Evolutionary conservation across 345 rosid species (phyloP).

Genomic region (Conringia planisiliqua): DNA sequence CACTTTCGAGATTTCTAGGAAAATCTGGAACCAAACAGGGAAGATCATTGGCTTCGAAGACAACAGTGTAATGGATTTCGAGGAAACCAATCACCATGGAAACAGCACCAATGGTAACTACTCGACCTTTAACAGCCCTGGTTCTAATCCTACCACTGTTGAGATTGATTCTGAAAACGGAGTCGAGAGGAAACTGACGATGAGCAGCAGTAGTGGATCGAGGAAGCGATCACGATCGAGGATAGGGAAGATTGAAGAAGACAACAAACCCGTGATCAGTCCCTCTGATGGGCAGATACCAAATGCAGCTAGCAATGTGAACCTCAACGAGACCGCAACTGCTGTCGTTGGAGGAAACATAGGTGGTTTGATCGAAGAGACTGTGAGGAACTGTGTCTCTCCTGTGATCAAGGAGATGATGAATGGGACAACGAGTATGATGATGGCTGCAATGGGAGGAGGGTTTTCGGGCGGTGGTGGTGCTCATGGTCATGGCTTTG

Average conservation of each 20-base stretch:
- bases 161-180: slow-evolving; percentile 44
- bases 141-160: slow-evolving; percentile 11
- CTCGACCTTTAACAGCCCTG: slow-evolving; percentile 25
- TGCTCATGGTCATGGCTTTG: slow-evolving; percentile 33
- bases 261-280: slow-evolving; percentile 32
- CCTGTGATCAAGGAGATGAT: slow-evolving; percentile 55
- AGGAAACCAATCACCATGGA: slow-evolving; percentile 44
- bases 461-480: slow-evolving; percentile 18
- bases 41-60: slow-evolving; percentile 49
- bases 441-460: slow-evolving; percentile 39
- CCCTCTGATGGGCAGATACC: slow-evolving; percentile 10
- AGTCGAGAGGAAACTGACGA: slow-evolving; percentile 40
- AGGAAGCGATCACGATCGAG: slow-evolving; percentile 51
- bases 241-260: slow-evolving; percentile 56
- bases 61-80: slow-evolving; percentile 57
- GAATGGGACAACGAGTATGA: slow-evolving; percentile 33
- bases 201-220: slow-evolving; percentile 36
- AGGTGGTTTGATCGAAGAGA: slow-evolving; percentile 33
- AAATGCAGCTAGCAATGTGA: slow-evolving; percentile 29
- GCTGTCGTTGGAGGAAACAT: slow-evolving; percentile 26
- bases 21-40: slow-evolving; percentile 68
- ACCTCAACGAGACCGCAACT: slow-evolving; percentile 30
- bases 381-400: slow-evolving; percentile 35
- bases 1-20: slow-evolving; percentile 92
- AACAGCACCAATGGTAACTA: slow-evolving; percentile 22